Evolutionary conservation across 306 rosid genomes (phyloP), one percentile per base, ranked within the genome.

Genomic region (Lablab purpureus): DNA sequence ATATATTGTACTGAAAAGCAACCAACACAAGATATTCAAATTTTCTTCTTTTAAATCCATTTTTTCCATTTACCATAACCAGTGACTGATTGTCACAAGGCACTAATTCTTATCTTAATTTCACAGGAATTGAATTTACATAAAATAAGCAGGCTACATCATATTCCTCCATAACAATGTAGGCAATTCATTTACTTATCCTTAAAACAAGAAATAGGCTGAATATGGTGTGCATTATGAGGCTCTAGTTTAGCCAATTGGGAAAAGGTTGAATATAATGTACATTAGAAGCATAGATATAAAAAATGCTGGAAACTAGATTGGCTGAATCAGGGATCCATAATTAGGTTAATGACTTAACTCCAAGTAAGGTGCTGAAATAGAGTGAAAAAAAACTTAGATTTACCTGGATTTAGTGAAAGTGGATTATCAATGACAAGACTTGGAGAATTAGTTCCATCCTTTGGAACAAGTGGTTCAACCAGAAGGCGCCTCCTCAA

Each of bases 381-480:
- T 75, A 55, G 40, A 18, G 62, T 65, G 51, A 52, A 10, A 40
- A n/a, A 79, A 32, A 50, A 34, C 12, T 12, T 55, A 56, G 62
- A 22, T 59, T 77, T 85, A 96, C 99, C 99, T 83, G 99, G 99
- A 86, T 96, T 96, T 74, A 87, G 94, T 41, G 98, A 96, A 27
- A 96, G 96, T 5, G 99, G 99, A 87, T 96, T 96, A 82, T 96
- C 99, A 83, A 93, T 80, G 63, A 43, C 88, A 71, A 83, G 90
- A 85, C 88, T 89, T 12, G 89, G 89, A 47, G 94, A 85, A 85
- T 67, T 84, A 40, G 84, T 83, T 67, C 88, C 98, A 89, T 88
- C 87, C 91, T 90, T 93, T 51, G 84, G 77, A 79, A 87, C 70
- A 84, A 88, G 98, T 21, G 98, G 93, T 85, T 92, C 99, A 73